Evolutionary conservation across 176 grass and related monocot genomes (phyloP), one percentile per base, ranked within the genome.

Genomic region (Juncus effusus): DNA sequence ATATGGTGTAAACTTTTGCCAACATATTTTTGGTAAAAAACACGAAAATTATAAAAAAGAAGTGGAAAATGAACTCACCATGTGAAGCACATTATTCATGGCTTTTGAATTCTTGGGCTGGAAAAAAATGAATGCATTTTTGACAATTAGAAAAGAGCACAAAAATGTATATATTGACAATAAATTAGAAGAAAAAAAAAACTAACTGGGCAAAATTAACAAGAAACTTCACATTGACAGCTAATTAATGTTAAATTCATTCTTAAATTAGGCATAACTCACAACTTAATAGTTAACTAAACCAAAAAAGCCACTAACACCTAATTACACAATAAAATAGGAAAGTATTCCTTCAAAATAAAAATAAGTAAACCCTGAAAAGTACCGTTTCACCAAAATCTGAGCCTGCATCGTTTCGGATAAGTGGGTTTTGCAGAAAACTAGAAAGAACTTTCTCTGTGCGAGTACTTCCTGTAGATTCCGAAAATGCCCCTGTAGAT

Each of bases 401-500:
- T 11, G 39, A 56, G 56, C 67, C 65, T 50, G 53, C 62, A 54
- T 86, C 82, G 47, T 67, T 69, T 81, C 79, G 60, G 75, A 97
- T 76, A 74, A 96, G 47, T 1, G 92, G 82, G 77, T 67, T 81
- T 65, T 86, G 88, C 56, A 86, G 77, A 76, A 96, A 88, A 63
- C 80, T 80, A 12, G 77, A 38, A 60, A 97, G 73, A 36, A 89
- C 85, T 51, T 91, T 91, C 76, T 97, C 82, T 68, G 88, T 89
- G 59, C 55, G 85, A 47, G 44, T 47, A 50, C 51, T 89, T 63
- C 63, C 70, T 56, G 59, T 42, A 42, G 28, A 45, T 72, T 72
- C 68, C 4, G 68, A 72, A 59, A 72, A 10, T 59, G 12, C 54
- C 39, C 68, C 68, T 7, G 44, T 5, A 47, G 44, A 56, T 70